Evolutionary conservation across 2,329 filamentous ascomycete species (phyloP), one percentile per base, ranked within the genome.

Genomic region (Aspergillus ochraceoroseus): DNA sequence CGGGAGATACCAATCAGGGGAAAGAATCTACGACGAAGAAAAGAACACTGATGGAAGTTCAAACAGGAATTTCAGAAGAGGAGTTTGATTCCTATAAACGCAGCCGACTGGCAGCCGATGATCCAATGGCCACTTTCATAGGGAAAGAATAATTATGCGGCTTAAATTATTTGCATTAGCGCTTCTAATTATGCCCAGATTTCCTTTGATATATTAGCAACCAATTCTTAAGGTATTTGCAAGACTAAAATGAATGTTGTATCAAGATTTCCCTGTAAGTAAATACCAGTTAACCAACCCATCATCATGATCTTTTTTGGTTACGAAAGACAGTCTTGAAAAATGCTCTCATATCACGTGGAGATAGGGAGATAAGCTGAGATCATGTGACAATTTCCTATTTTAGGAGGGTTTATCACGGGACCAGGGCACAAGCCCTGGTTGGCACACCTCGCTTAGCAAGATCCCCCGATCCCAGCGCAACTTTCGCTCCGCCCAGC

Each of bases 1-100:
- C 63, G 4, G 57, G 56, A 2, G 60, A 53, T 36, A 48, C 51
- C 11, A 51, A 50, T 19, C 47, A 58, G 22, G 26, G 32, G 18
- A 57, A 65, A 1, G 58, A 63, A 5, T 52, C 63, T 3, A 58
- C 62, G 17, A 11, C 51, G 4, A 85, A 81, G 61, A 90, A 94
- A 64, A 76, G 88, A 30, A 85, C 83, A 1, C 68, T 87, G 19
- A 80, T 85, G 40, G 85, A 94, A 59, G 82, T 94, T 74, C 79
- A 83, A 54, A 79, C 78, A 14, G 85, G 83, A 1, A 75, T 92
- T 8, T 82, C 82, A 0, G 87, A 94, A 58, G 85, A 84, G 41
- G 87, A 95, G 51, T 76, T 95, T 69, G 89, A 95, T 43, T 80
- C 83, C 44, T 95, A 94, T 62, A 79, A 87, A 54, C 77, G 79